Base-by-base conservation (phyloP, 2,329 filamentous ascomycete genomes). In the Arthrobotrys entomopaga region DNA sequence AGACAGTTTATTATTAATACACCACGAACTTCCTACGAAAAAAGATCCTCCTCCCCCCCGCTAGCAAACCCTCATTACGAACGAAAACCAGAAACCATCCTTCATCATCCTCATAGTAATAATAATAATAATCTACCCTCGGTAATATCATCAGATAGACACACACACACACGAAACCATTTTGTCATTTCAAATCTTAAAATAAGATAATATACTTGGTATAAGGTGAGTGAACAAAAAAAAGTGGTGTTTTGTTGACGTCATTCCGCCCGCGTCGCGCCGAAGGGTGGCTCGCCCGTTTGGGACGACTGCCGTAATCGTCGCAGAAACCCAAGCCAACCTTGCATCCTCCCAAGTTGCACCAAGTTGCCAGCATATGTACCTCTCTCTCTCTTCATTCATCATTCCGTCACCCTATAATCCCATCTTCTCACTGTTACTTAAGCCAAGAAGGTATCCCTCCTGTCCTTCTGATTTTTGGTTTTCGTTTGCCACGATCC, bases 301-400 rank as follows among this genome's bases (percentile, higher is more conserved):
- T 57, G 65, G 57, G 65, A 16, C 15, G 19, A 40, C 49, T 67
- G 56, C 65, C 65, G 53, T 54, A 56, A 57, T 48, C 57, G 65
- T 61, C 65, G 57, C 63, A 66, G 58, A 66, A n/a, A n/a, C n/a
- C n/a, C 63, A 34, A 16, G 50, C 19, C n/a, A n/a, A n/a, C n/a
- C n/a, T n/a, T n/a, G n/a, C n/a, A n/a, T n/a, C n/a, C n/a, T n/a
- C n/a, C n/a, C n/a, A n/a, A n/a, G n/a, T n/a, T n/a, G n/a, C n/a
- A n/a, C 20, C 13, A 26, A 38, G 29, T 20, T 10, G 13, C 24
- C 40, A 54, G 20, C 43, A 56, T 52, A 53, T 6, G 6, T 29
- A 4, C 40, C 4, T 43, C 10, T 22, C n/a, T 22, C 20, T 15
- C 16, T 8, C 29, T 19, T 20, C 15, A 38, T 50, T 65, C 60